A percentile compares a stretch with the other conserved stretches of the same genome.
Evolutionary conservation across 352 stramenopile species (phyloP).

Genomic region (Phytopythium kandeliae): DNA sequence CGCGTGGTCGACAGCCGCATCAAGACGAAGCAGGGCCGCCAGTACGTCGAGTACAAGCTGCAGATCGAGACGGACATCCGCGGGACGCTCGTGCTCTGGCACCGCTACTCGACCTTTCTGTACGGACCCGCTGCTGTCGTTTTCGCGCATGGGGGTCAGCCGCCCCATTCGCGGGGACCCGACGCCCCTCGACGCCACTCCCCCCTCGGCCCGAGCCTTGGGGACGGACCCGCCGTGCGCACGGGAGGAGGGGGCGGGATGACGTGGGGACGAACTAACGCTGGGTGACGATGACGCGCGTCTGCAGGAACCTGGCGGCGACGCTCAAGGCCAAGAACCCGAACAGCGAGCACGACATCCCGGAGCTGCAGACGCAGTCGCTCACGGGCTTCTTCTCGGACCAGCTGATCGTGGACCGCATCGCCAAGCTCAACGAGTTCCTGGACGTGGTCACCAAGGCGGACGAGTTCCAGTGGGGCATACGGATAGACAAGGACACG

Average conservation of each 20-base stretch:
- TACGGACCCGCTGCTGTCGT: constrained; percentile 31
- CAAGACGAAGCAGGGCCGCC: constrained; percentile 79
- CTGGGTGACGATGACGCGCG: too few relatives aligned
- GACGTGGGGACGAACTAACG: too few relatives aligned
- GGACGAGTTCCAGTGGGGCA: constrained; percentile 85
- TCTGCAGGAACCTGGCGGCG: constrained; percentile 65
- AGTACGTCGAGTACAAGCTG: constrained; percentile 88
- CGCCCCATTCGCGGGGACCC: too few relatives aligned
- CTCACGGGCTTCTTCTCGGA: constrained; percentile 81
- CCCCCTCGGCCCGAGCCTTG: too few relatives aligned
- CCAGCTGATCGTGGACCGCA: constrained; percentile 80
- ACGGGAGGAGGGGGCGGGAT: too few relatives aligned
- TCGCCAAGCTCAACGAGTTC: constrained; percentile 85
- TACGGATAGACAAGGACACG: constrained; percentile 88
- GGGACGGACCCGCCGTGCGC: too few relatives aligned
- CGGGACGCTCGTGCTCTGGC: constrained; percentile 81
- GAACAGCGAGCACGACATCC: constrained; percentile 63
- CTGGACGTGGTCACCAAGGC: constrained; percentile 80
- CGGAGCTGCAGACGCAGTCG: constrained; percentile 78
- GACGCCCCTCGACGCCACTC: too few relatives aligned
- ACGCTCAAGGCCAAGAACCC: constrained; percentile 82
- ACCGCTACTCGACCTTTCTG: constrained; percentile 88
- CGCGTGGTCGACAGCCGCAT: constrained; percentile 86
- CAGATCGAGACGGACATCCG: constrained; percentile 86
- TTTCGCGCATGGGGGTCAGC: too few relatives aligned